Percentiles rank a stretch among this genome's conserved stretches.
phyloP scores from a whole-genome alignment of 805 yeast species.

The Priceomyces medius region DNA sequence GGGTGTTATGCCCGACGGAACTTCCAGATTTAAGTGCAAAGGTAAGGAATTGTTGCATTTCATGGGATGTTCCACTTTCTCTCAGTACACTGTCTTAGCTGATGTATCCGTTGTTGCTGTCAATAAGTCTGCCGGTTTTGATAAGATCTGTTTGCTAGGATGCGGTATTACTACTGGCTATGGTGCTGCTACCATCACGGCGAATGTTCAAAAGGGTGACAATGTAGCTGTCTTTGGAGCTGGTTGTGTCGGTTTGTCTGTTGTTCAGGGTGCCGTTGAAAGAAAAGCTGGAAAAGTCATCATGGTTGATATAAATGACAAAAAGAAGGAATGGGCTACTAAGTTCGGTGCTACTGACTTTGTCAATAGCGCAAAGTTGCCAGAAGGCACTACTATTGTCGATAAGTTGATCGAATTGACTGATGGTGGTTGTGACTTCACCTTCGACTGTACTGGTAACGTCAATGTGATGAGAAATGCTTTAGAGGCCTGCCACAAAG shows the following conservation, averaged over 20 bases:
- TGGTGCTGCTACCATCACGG: slow-evolving; percentile 96
- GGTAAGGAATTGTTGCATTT: slow-evolving; percentile 87
- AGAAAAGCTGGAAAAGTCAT: slow-evolving; percentile 80
- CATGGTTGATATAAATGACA: slow-evolving; percentile 83
- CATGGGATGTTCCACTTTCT: slow-evolving; percentile 98
- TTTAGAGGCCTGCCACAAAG: slow-evolving; percentile 95
- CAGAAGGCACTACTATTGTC: slow-evolving; percentile 73
- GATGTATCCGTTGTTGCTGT: slow-evolving; percentile 96
- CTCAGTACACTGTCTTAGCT: slow-evolving; percentile 97
- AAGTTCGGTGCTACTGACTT: slow-evolving; percentile 96
- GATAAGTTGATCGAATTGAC: slow-evolving; percentile 83
- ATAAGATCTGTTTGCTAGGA: slow-evolving; percentile 88
- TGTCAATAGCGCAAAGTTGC: slow-evolving; percentile 76
- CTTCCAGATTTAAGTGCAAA: slow-evolving; percentile 80
- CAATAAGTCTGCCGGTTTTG: slow-evolving; percentile 77
- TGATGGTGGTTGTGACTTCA: slow-evolving; percentile 95
- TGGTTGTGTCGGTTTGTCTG: slow-evolving; percentile 96
- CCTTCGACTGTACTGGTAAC: slow-evolving; percentile 98
- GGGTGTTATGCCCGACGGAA: slow-evolving; percentile 99
- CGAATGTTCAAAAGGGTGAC: slow-evolving; percentile 86
- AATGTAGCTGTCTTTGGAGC: slow-evolving; percentile 96
- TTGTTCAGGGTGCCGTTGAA: slow-evolving; percentile 88
- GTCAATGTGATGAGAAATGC: slow-evolving; percentile 94
- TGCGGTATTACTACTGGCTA: slow-evolving; percentile 99
- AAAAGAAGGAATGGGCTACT: slow-evolving; percentile 80